These are phyloP conservation scores for Chytriomyces hyalinus DNA, from an alignment of 192 early-diverging fungal species.

Conservation along the genomic window DNA sequence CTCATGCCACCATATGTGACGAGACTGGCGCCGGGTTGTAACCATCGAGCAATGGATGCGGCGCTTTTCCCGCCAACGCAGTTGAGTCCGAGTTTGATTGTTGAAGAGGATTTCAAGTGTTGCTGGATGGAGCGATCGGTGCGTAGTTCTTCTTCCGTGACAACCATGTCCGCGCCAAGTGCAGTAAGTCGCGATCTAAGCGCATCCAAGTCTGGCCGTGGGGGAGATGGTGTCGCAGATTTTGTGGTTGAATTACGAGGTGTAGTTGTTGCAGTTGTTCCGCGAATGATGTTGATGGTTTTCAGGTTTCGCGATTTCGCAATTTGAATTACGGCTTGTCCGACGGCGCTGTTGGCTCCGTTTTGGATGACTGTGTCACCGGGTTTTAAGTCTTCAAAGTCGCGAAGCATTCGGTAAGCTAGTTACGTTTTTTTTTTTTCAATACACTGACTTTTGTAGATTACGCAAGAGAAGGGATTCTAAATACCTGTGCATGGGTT, in stretches of 20 bases:
- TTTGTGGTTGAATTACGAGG: conserved; percentile 31
- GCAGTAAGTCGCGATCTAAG: conserved; percentile 52
- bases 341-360: conserved; percentile 94
- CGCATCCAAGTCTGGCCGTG: conserved; percentile 58
- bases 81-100: conserved; percentile 76
- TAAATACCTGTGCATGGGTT: conserved; percentile 62
- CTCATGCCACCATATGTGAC: conserved; percentile 97
- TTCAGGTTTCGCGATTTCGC: conserved; percentile 74
- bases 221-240: too few species aligned
- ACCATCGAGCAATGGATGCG: conserved; percentile 70
- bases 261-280: conserved; percentile 17
- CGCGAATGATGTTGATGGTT: conserved; percentile 88
- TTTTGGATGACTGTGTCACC: conserved; percentile 93
- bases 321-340: conserved; percentile 89
- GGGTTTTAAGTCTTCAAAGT: conserved; percentile 69
- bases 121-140: conserved; percentile 44
- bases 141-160: conserved; percentile 78
- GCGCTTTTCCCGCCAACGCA: conserved; percentile 87
- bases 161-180: conserved; percentile 74
- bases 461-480: conserved; percentile 5
- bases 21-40: conserved; percentile 64
- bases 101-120: conserved; percentile 57
- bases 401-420: conserved; percentile 87
- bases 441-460: background rate
- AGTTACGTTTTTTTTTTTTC: conserved; percentile 16